Conservation (phyloP, 306 rosid species). For the Glycyrrhiza uralensis region DNA sequence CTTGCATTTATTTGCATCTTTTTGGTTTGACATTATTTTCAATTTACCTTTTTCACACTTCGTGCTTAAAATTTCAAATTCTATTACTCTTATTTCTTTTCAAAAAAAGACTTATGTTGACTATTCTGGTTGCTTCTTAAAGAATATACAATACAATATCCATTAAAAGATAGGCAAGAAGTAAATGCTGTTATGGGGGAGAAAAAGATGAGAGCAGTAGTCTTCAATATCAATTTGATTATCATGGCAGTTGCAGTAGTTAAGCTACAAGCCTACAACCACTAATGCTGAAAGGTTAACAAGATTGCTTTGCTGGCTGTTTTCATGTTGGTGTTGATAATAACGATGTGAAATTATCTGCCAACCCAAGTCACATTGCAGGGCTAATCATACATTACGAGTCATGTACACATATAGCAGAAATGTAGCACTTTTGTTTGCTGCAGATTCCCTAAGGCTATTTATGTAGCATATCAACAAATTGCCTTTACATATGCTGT, state of each 20-base stretch:
- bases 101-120: conserved; percentile 10
- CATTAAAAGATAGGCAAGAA: neutral
- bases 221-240: conserved; percentile 12
- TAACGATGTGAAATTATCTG: neutral
- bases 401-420: neutral
- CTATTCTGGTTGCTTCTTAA: conserved; percentile 20
- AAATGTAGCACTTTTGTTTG: neutral
- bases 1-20: conserved; percentile 19
- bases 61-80: conserved; percentile 24
- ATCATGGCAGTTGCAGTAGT: conserved; percentile 5
- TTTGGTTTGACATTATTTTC: neutral
- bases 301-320: neutral
- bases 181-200: neutral
- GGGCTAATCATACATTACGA: neutral
- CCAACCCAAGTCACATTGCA: neutral
- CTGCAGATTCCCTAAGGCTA: neutral
- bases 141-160: conserved; percentile 9
- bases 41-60: conserved; percentile 1
- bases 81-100: conserved; percentile 6
- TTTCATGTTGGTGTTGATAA: neutral
- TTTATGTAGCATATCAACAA: neutral
- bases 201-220: neutral
- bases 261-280: conserved; percentile 11
- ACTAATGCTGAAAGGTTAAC: neutral
- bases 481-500: neutral